phyloP scores from a whole-genome alignment of 306 rosid species.

The Clitoria ternatea region DNA sequence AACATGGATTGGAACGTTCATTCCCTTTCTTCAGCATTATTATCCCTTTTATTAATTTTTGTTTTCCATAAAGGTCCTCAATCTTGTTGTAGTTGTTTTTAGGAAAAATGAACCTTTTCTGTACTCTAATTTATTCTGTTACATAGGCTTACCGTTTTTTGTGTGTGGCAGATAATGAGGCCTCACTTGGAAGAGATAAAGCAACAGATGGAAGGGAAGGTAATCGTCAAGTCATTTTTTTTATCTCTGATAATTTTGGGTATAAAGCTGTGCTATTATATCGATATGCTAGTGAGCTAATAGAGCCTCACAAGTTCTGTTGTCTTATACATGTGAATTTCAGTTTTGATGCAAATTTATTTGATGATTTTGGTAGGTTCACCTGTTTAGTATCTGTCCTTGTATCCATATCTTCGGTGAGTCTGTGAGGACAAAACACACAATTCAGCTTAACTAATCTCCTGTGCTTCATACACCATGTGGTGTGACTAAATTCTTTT shows the following conservation, averaged over 20 bases:
- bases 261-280: background rate
- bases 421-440: conserved; percentile 7
- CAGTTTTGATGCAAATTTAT: background rate
- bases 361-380: background rate
- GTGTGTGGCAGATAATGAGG: conserved; percentile 56
- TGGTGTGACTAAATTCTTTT: background rate
- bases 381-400: background rate
- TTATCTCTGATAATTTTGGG: background rate
- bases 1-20: background rate
- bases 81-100: background rate
- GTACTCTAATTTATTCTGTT: background rate
- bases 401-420: background rate
- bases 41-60: too few relatives aligned
- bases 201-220: conserved; percentile 56
- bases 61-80: background rate
- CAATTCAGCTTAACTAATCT: background rate
- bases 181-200: conserved; percentile 61
- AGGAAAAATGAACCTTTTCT: background rate
- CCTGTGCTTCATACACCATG: background rate
- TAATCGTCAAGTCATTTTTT: conserved; percentile 23
- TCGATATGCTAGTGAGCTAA: background rate
- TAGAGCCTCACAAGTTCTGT: background rate
- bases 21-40: background rate
- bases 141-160: conserved; percentile 10
- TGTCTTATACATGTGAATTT: background rate